Conservation (phyloP, 345 rosid genomes). For the Brassica juncea region DNA sequence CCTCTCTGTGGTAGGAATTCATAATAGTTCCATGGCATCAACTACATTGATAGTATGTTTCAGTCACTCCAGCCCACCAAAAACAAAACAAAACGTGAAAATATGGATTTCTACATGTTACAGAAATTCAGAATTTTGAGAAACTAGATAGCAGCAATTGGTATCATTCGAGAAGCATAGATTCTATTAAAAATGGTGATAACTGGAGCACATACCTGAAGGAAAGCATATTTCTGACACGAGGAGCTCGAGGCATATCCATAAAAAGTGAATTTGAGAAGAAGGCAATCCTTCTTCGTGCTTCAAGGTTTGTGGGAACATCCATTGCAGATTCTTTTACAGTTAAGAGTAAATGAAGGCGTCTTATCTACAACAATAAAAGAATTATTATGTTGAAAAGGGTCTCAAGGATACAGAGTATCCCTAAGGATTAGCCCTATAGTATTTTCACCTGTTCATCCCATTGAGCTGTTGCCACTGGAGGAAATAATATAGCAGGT, state of each 20-base stretch:
- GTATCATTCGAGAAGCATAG: conserved; percentile 9
- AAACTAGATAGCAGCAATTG: neutral
- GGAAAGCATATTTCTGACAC: conserved; percentile 91
- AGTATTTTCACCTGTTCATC: conserved; percentile 72
- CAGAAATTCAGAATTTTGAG: conserved; percentile 1
- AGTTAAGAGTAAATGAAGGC: conserved; percentile 89
- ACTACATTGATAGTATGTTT: conserved; percentile 10
- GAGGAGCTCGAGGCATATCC: conserved; percentile 98
- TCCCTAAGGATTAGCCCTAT: neutral
- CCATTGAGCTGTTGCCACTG: conserved; percentile 75
- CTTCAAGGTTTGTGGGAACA: conserved; percentile 95
- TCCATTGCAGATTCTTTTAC: conserved; percentile 90
- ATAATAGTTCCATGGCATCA: neutral
- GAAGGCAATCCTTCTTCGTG: conserved; percentile 91
- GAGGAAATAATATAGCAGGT: conserved; percentile 90
- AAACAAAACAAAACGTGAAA: conserved; percentile 2
- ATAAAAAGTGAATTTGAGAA: conserved; percentile 90
- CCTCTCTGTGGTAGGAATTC: conserved; percentile 6
- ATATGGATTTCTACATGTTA: neutral
- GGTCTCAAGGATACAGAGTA: conserved; percentile 7
- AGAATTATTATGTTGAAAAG: conserved; percentile 11
- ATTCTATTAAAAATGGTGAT: conserved; percentile 7
- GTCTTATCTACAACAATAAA: conserved; percentile 60
- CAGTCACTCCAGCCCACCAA: neutral
- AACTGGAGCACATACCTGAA: conserved; percentile 57